phyloP scores from a whole-genome alignment of 768 basidiomycete genomes.

The Boletus rubescentipes region DNA sequence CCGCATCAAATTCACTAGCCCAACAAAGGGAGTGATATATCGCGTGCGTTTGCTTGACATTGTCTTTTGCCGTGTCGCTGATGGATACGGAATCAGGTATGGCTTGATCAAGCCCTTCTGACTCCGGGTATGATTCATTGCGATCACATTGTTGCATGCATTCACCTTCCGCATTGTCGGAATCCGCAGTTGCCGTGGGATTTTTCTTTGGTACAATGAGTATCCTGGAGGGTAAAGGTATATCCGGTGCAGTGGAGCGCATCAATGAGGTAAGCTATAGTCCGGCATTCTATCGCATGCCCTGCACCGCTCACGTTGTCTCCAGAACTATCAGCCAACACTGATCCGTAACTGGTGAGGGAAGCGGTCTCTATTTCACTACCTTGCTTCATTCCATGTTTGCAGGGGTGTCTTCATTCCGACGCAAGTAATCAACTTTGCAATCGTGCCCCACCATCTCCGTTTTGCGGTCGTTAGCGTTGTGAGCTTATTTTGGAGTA shows the following conservation, averaged over 20 bases:
- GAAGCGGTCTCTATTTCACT: neutral
- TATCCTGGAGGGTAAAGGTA: constrained; percentile 71
- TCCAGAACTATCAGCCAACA: constrained; percentile 69
- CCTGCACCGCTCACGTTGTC: constrained; percentile 5
- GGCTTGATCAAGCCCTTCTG: constrained; percentile 76
- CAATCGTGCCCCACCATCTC: constrained; percentile 71
- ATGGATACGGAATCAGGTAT: constrained; percentile 49
- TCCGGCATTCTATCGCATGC: neutral
- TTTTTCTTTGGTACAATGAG: constrained; percentile 77
- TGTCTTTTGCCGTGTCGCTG: neutral
- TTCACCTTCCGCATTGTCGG: constrained; percentile 11
- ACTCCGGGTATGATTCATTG: constrained; percentile 53
- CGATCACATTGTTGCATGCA: constrained; percentile 4
- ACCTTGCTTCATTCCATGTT: neutral
- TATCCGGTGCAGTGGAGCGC: constrained; percentile 48
- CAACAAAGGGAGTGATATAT: constrained; percentile 57
- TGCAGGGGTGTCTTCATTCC: constrained; percentile 71
- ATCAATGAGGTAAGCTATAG: constrained; percentile 35
- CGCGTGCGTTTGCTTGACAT: constrained; percentile 43
- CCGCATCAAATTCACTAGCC: constrained; percentile 63
- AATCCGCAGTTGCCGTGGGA: constrained; percentile 44
- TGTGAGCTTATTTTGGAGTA: constrained; percentile 84
- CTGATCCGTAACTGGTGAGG: constrained; percentile 73
- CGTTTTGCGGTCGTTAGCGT: constrained; percentile 73
- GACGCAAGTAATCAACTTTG: constrained; percentile 77